A percentile compares a stretch with the other conserved stretches of the same genome.
Conservation (phyloP, 768 basidiomycete species). For the Hortiboletus campestris region DNA sequence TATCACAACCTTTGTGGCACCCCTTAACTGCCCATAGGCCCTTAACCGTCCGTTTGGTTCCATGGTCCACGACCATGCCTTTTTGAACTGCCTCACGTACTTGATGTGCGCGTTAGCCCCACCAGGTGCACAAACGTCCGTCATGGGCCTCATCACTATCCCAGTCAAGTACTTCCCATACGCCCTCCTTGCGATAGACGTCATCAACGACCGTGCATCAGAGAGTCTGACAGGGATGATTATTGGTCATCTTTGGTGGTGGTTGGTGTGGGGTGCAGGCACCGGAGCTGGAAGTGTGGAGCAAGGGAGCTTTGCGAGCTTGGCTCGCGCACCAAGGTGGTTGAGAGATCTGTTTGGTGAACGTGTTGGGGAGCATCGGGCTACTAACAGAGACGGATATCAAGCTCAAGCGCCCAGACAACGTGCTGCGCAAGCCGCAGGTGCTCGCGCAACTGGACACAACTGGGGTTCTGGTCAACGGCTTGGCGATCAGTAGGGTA, state of each 20-base stretch:
- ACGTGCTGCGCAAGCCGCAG: slow-evolving; percentile 19
- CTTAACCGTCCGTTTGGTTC: slow-evolving; percentile 62
- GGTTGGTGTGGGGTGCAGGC: slow-evolving; percentile 55
- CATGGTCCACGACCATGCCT: slow-evolving; percentile 57
- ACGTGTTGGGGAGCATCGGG: slow-evolving; percentile 33
- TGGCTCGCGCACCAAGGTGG: slow-evolving; percentile 60
- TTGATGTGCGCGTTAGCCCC: slow-evolving; percentile 65
- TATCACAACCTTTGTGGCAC: not conserved
- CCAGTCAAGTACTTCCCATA: slow-evolving; percentile 75
- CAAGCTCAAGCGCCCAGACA: slow-evolving; percentile 57
- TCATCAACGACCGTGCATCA: slow-evolving; percentile 63
- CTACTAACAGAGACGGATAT: slow-evolving; percentile 47
- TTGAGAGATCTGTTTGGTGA: slow-evolving; percentile 48
- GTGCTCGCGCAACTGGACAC: slow-evolving; percentile 33
- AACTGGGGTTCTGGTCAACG: slow-evolving; percentile 57
- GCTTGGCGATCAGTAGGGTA: slow-evolving; percentile 36
- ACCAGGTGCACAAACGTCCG: slow-evolving; percentile 62
- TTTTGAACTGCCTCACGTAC: slow-evolving; percentile 68
- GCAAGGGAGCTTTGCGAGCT: slow-evolving; percentile 38
- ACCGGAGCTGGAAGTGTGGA: slow-evolving; percentile 39
- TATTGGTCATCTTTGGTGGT: slow-evolving; percentile 83
- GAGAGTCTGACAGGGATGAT: slow-evolving; percentile 64
- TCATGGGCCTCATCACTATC: slow-evolving; percentile 77
- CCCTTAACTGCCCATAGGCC: slow-evolving; percentile 26
- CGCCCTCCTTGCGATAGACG: slow-evolving; percentile 68